Evolutionary conservation across 495 filamentous ascomycete species (phyloP), one percentile per base, ranked within the genome.

Genomic region (Podospora tetraspora): DNA sequence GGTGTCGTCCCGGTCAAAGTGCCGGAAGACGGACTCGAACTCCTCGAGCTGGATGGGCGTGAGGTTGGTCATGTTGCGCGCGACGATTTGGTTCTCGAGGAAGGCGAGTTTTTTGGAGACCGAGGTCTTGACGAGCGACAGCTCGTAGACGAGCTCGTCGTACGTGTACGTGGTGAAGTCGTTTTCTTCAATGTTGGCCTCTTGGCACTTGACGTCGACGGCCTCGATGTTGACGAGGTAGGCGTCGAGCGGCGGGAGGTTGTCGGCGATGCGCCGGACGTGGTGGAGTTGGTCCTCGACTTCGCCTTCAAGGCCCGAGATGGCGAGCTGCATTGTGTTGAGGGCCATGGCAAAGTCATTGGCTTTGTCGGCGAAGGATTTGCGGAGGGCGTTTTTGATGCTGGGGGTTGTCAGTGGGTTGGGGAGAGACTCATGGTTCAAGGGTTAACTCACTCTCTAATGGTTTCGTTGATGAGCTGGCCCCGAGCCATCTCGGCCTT

Each of bases 171-270:
- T 97, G 6, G 95, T 99, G 80, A 94, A 97, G 79, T 99, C 95
- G 78, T 99, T 99, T 76, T 99, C 95, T 78, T 99, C 95, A 59
- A 97, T 96, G 77, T 98, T 98, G 59, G 95, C 95, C 82, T 99
- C 94, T 57, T 88, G 87, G 76, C 96, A 98, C 79, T 97, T 92
- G 71, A 87, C 85, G 72, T 96, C 93, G 29, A 97, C 83, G 12
- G 86, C 88, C 4, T 86, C 90, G 71, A 98, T 94, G 67, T 89
- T 90, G 66, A 90, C 85, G 23, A 99, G 86, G 79, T 92, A 97
- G 43, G 91, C 86, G 72, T 97, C 93, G 2, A 99, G 85, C 0
- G 95, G 95, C 1, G 91, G 87, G 12, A 99, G 83, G 69, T 90
- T 97, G 57, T 88, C 84, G 73, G 90, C 90, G 13, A 99, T 83